Conservation (phyloP, 768 basidiomycete genomes). For the Tulasnella sp. region DNA sequence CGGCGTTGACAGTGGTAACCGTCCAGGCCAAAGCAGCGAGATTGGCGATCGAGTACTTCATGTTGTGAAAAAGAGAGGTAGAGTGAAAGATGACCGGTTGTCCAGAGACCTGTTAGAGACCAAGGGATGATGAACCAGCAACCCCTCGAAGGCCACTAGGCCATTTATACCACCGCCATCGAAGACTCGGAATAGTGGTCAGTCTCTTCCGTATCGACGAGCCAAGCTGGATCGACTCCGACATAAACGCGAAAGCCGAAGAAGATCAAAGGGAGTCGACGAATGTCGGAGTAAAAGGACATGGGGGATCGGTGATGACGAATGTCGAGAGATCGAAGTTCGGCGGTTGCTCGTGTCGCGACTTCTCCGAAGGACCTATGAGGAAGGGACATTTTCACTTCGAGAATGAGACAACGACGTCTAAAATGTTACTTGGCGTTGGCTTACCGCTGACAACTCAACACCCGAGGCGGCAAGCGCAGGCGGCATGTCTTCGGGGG, state of each 20-base stretch:
- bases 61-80: background rate
- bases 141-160: background rate
- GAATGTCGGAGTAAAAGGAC: background rate
- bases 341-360: background rate
- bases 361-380: background rate
- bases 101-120: background rate
- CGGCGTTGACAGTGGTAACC: background rate
- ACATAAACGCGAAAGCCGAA: background rate
- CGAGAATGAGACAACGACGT: background rate
- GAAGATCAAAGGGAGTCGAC: background rate
- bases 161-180: background rate
- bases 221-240: background rate
- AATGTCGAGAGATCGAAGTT: background rate
- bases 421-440: background rate
- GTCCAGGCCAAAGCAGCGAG: slow-evolving; percentile 4
- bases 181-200: background rate
- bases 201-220: background rate
- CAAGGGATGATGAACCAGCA: slow-evolving; percentile 9
- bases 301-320: background rate
- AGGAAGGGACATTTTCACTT: background rate
- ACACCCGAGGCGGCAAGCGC: too few relatives aligned
- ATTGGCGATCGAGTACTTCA: background rate
- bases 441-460: too few relatives aligned
- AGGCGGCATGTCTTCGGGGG: too few relatives aligned
- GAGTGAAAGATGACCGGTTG: background rate